Percentiles rank a stretch among this genome's conserved stretches.
Evolutionary conservation across 441 rosid species (phyloP).

Genomic region (Adansonia grandidieri): DNA sequence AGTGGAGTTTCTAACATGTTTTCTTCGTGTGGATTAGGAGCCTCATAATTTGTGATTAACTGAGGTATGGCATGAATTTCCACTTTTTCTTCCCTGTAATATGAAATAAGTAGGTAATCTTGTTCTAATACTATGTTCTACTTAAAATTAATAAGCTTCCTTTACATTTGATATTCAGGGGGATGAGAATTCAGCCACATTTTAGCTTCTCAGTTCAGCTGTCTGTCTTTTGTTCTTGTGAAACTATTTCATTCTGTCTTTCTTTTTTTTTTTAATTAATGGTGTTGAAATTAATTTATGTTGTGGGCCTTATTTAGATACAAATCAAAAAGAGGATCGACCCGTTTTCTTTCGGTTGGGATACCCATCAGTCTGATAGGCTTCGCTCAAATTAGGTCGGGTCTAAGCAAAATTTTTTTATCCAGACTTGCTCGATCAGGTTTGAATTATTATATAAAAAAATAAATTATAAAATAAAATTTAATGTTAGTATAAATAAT

Average conservation of each 20-base stretch:
- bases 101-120: slow-evolving; percentile 16
- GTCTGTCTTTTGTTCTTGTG: background rate
- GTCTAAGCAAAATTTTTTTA: no score
- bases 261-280: no score
- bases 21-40: slow-evolving; percentile 12
- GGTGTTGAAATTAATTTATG: no score
- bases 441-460: no score
- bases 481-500: no score
- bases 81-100: slow-evolving; percentile 18
- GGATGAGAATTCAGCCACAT: background rate
- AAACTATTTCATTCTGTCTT: background rate
- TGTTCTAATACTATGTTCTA: background rate
- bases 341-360: no score
- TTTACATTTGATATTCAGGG: background rate
- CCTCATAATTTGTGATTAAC: slow-evolving; percentile 26
- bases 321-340: no score
- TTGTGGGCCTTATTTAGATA: no score
- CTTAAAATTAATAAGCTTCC: background rate
- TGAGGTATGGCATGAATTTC: background rate
- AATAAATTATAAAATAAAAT: no score
- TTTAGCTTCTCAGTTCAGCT: background rate
- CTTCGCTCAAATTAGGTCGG: no score
- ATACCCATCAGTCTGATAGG: no score
- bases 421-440: no score
- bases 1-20: slow-evolving; percentile 24